Conservation (phyloP, 768 basidiomycete genomes). For the Galerina marginata region DNA sequence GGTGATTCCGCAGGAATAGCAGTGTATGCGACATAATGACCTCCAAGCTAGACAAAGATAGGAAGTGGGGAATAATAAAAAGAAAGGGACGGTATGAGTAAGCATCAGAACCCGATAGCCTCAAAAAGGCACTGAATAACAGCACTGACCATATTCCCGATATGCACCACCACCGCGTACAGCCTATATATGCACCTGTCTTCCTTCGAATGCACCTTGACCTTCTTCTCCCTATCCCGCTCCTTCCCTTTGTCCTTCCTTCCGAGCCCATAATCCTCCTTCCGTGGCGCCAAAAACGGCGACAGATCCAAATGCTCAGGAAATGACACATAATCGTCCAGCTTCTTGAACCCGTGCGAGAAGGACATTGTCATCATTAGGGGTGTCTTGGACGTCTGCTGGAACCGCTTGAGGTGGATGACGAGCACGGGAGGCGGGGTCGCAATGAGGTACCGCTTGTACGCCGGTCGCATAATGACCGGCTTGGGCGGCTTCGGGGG, state of each 20-base stretch:
- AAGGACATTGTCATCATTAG: slow-evolving; percentile 51
- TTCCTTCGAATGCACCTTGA: slow-evolving; percentile 15
- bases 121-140: not conserved
- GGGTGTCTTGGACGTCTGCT: slow-evolving; percentile 74
- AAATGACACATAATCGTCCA: slow-evolving; percentile 92
- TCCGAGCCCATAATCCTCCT: slow-evolving; percentile 66
- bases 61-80: slow-evolving; percentile 2
- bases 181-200: slow-evolving; percentile 53
- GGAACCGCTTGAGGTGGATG: slow-evolving; percentile 93
- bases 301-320: slow-evolving; percentile 85
- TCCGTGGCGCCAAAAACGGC: slow-evolving; percentile 85
- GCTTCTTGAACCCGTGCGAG: slow-evolving; percentile 80
- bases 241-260: slow-evolving; percentile 13
- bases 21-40: slow-evolving; percentile 88
- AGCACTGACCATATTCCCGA: slow-evolving; percentile 79
- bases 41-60: slow-evolving; percentile 63
- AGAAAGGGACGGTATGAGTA: slow-evolving; percentile 7
- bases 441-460: slow-evolving; percentile 94
- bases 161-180: slow-evolving; percentile 86
- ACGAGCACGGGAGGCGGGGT: slow-evolving; percentile 87
- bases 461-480: slow-evolving; percentile 80
- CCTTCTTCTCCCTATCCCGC: slow-evolving; percentile 17
- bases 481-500: slow-evolving; percentile 51
- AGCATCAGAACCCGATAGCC: not conserved
- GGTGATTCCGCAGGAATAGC: slow-evolving; percentile 58